A percentile compares a stretch with the other conserved stretches of the same genome.
phyloP scores from a whole-genome alignment of 345 rosid species.

The Hibiscus mutabilis region DNA sequence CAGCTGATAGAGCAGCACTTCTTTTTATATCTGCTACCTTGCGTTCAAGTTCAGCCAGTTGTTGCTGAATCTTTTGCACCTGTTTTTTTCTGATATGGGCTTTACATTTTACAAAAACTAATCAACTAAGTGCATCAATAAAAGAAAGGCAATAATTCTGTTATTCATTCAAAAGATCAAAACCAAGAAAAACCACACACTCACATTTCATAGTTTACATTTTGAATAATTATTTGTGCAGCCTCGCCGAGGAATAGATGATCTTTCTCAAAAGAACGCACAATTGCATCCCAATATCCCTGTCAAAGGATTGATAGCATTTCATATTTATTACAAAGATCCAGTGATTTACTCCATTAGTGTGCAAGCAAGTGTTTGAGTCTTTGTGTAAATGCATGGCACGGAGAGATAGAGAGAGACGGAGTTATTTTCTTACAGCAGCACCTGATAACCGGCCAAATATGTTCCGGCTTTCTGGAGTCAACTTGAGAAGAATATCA shows the following conservation, averaged over 20 bases:
- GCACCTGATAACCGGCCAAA: slow-evolving; percentile 92
- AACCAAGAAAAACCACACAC: slow-evolving; percentile 16
- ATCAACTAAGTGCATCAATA: slow-evolving; percentile 7
- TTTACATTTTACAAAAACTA: slow-evolving; percentile 24
- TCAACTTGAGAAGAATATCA: slow-evolving; percentile 62
- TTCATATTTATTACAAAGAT: neutral
- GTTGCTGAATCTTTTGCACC: slow-evolving; percentile 93
- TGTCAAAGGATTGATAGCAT: slow-evolving; percentile 15
- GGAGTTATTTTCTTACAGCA: slow-evolving; percentile 50
- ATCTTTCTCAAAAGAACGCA: slow-evolving; percentile 77
- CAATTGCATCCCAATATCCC: slow-evolving; percentile 92
- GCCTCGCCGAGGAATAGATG: slow-evolving; percentile 89
- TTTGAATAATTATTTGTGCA: slow-evolving; percentile 82
- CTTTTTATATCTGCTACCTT: slow-evolving; percentile 89
- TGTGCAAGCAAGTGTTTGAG: neutral
- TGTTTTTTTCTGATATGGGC: slow-evolving; percentile 93
- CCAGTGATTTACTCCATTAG: neutral
- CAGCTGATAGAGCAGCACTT: slow-evolving; percentile 69
- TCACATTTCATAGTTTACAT: slow-evolving; percentile 95
- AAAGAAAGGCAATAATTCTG: neutral
- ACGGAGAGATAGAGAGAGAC: neutral
- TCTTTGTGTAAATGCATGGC: neutral
- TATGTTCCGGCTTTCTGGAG: slow-evolving; percentile 81
- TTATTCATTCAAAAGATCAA: neutral
- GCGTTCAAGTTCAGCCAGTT: slow-evolving; percentile 81